These are phyloP conservation scores for Poteriospumella lacustris DNA, from an alignment of 108 stramenopile species.

Conservation along the genomic window DNA sequence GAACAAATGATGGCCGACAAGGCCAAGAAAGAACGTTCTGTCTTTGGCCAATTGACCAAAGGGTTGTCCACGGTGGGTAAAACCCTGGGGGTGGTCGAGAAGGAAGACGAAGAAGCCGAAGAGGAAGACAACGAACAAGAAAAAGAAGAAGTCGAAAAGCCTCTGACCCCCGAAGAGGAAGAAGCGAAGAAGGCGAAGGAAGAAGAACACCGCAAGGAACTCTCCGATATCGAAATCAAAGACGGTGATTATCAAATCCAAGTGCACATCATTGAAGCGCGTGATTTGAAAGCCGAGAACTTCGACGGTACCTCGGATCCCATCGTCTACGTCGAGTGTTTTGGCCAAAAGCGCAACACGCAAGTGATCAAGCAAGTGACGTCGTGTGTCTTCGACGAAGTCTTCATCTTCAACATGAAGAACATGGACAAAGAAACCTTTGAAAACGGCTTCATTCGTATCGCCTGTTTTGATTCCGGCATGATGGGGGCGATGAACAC, in stretches of 20 bases:
- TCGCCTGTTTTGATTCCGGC: constrained; percentile 21
- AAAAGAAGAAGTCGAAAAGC: no score
- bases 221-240: constrained; percentile 34
- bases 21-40: background rate
- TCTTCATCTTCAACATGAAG: constrained; percentile 41
- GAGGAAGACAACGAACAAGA: constrained; percentile 4
- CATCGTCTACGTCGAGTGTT: constrained; percentile 42
- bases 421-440: constrained; percentile 43
- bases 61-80: background rate
- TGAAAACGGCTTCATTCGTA: constrained; percentile 40
- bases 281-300: constrained; percentile 58
- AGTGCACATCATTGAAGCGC: constrained; percentile 59
- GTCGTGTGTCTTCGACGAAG: constrained; percentile 51
- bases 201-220: constrained; percentile 32
- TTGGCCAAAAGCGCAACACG: constrained; percentile 40
- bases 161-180: constrained; percentile 15
- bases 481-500: constrained; percentile 26
- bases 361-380: constrained; percentile 36
- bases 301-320: constrained; percentile 51
- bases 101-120: background rate
- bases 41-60: background rate
- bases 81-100: background rate
- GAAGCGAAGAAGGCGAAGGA: background rate
- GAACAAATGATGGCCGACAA: background rate
- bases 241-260: constrained; percentile 57